Evolutionary conservation across 768 basidiomycete genomes (phyloP).

Genomic region (Suillus variegatus): DNA sequence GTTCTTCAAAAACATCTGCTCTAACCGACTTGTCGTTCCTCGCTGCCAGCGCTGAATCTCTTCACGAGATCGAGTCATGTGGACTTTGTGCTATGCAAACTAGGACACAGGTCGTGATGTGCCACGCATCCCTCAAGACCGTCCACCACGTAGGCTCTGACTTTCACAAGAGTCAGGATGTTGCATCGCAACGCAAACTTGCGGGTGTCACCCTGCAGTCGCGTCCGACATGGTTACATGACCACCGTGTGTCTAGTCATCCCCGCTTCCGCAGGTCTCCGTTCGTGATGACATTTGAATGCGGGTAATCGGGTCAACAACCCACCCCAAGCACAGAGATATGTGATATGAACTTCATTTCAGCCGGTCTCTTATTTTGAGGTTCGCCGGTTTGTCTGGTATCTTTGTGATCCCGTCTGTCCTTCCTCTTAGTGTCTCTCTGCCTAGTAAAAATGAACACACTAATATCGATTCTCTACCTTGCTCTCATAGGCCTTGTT

Average conservation of each 20-base stretch:
- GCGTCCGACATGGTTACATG: neutral
- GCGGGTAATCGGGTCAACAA: neutral
- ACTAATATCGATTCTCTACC: conserved; percentile 1
- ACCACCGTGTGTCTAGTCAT: neutral
- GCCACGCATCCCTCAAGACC: neutral
- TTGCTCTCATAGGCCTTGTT: conserved; percentile 7
- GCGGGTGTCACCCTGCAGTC: no score
- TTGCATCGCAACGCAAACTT: no score
- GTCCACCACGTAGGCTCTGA: neutral
- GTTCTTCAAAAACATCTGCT: neutral
- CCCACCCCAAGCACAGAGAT: neutral
- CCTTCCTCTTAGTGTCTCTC: neutral
- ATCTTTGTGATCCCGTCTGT: no score
- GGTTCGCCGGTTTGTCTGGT: no score
- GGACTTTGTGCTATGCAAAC: neutral
- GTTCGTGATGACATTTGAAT: neutral
- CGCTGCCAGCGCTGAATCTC: neutral
- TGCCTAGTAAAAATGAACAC: neutral
- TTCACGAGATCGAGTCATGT: neutral
- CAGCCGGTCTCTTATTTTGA: neutral
- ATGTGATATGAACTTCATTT: neutral
- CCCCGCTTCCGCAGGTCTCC: no score
- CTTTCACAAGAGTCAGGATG: no score
- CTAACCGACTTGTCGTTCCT: neutral
- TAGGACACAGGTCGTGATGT: neutral